These are phyloP conservation scores for Platismatia glauca DNA, from an alignment of 495 filamentous ascomycete genomes.

Conservation along the genomic window DNA sequence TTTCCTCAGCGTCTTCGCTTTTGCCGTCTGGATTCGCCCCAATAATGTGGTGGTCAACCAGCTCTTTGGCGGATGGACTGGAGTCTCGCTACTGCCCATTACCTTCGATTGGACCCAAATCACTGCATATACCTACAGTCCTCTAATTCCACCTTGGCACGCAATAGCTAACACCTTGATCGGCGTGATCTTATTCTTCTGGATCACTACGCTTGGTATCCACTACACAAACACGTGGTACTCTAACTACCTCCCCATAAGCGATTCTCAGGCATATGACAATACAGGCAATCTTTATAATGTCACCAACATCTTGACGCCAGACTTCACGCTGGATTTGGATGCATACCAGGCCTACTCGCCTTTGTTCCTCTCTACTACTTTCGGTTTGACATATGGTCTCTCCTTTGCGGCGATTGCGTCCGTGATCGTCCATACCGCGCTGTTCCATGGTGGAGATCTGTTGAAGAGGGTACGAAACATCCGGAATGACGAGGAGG, in stretches of 20 bases:
- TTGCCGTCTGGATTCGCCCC: constrained; percentile 44
- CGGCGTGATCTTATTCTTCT: constrained; percentile 45
- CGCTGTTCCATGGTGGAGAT: constrained; percentile 47
- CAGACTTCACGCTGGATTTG: constrained; percentile 45
- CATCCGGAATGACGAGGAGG: constrained; percentile 49
- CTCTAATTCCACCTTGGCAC: constrained; percentile 61
- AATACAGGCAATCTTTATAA: constrained; percentile 47
- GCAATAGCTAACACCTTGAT: constrained; percentile 51
- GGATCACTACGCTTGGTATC: constrained; percentile 43
- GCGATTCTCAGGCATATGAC: constrained; percentile 47
- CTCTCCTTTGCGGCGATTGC: constrained; percentile 52
- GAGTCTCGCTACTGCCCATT: constrained; percentile 52
- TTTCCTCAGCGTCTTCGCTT: constrained; percentile 41
- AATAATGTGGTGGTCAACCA: constrained; percentile 44
- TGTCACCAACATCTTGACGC: constrained; percentile 44
- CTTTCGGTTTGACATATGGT: constrained; percentile 50
- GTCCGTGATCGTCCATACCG: constrained; percentile 45
- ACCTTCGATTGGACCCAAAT: constrained; percentile 65
- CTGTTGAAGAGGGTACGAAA: constrained; percentile 42
- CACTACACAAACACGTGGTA: constrained; percentile 46
- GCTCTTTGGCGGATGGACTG: constrained; percentile 52
- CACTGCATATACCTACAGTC: constrained; percentile 55
- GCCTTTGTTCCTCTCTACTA: constrained; percentile 52
- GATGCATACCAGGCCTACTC: constrained; percentile 49
- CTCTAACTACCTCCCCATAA: constrained; percentile 46